phyloP scores from a whole-genome alignment of 306 rosid species.

The Rosa multiflora region DNA sequence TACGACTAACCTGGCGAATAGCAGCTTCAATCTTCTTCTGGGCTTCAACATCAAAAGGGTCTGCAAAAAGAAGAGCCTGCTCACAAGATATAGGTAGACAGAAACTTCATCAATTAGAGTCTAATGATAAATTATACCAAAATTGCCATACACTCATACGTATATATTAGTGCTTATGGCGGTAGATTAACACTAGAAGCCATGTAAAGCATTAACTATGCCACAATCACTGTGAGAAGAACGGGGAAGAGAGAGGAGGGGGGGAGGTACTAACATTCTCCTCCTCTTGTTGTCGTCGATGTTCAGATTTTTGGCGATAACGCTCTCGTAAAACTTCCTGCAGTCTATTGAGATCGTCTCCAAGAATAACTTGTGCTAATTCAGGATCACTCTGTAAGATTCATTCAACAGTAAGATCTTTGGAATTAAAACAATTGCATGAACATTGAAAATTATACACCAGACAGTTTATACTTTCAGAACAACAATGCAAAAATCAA shows the following conservation, averaged over 20 bases:
- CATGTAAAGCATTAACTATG: slow-evolving; percentile 21
- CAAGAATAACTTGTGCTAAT: slow-evolving; percentile 80
- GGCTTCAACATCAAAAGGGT: slow-evolving; percentile 97
- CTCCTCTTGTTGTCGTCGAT: slow-evolving; percentile 69
- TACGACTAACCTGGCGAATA: slow-evolving; percentile 70
- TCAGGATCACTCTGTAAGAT: slow-evolving; percentile 74
- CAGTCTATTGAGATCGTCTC: slow-evolving; percentile 69
- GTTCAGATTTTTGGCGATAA: slow-evolving; percentile 53
- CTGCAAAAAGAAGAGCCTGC: slow-evolving; percentile 92
- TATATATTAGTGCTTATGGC: background rate
- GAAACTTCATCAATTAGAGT: background rate
- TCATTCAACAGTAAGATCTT: slow-evolving; percentile 18
- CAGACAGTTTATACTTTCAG: background rate
- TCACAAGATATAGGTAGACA: slow-evolving; percentile 19
- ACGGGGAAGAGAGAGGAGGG: background rate
- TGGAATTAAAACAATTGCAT: background rate
- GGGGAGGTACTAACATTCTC: slow-evolving; percentile 64
- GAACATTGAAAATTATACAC: background rate
- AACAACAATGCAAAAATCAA: background rate
- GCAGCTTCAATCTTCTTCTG: slow-evolving; percentile 99
- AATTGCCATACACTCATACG: background rate
- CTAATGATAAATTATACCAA: background rate
- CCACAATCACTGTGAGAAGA: slow-evolving; percentile 8
- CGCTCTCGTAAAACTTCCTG: slow-evolving; percentile 73
- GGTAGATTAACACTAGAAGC: background rate